phyloP scores from a whole-genome alignment of 805 yeast genomes.

The Yueomyces sp. region DNA sequence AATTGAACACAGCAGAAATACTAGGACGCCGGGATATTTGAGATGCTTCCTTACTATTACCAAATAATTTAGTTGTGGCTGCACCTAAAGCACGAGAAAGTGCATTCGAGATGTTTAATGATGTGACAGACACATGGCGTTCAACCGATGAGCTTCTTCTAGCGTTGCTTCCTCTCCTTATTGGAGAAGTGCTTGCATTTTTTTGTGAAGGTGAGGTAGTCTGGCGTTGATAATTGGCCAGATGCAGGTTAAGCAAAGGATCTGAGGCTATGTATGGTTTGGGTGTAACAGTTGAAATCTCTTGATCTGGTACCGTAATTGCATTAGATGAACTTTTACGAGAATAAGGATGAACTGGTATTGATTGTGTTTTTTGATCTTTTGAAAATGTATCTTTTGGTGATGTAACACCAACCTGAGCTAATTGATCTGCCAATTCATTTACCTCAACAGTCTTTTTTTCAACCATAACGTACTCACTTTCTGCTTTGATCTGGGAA shows the following conservation, averaged over 20 bases:
- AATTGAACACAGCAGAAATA: conserved; percentile 11
- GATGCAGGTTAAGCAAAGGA: not conserved
- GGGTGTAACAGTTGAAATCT: not conserved
- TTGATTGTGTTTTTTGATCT: not conserved
- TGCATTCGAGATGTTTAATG: conserved; percentile 71
- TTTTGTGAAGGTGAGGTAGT: conserved; percentile 1
- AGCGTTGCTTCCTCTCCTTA: conserved; percentile 35
- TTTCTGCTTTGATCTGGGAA: conserved; percentile 48
- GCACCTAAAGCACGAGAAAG: conserved; percentile 75
- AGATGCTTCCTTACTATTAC: conserved; percentile 23
- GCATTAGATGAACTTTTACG: not conserved
- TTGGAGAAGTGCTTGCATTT: conserved; percentile 21
- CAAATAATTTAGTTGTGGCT: conserved; percentile 81
- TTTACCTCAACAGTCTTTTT: conserved; percentile 91
- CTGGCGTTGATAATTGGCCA: not conserved
- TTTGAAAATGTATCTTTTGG: not conserved
- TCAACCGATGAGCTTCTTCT: conserved; percentile 53
- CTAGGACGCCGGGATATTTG: conserved; percentile 12
- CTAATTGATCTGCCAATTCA: conserved; percentile 87
- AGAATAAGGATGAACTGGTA: not conserved
- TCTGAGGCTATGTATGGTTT: not conserved
- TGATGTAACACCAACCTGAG: conserved; percentile 16
- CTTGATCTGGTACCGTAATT: not conserved
- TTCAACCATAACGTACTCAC: conserved; percentile 89
- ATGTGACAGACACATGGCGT: conserved; percentile 52